Evolutionary conservation across 495 filamentous ascomycete species (phyloP).

Genomic region (Neurospora sp.): DNA sequence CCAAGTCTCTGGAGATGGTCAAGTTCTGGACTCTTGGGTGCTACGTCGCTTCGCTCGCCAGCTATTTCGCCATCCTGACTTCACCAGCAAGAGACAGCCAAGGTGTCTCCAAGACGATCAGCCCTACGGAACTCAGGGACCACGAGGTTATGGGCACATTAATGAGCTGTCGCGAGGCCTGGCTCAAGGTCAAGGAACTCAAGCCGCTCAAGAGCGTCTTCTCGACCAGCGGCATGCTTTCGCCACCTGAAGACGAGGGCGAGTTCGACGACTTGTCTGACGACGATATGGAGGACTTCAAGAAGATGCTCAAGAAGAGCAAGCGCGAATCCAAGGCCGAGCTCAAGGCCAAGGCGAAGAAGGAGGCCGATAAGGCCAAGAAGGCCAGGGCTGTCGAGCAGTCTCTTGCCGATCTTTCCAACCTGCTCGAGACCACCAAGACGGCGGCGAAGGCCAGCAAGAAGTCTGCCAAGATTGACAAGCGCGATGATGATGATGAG

Average conservation of each 20-base stretch:
- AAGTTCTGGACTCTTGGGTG: constrained; percentile 68
- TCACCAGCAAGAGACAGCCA: constrained; percentile 52
- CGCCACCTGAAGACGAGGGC: constrained; percentile 23
- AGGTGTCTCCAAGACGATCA: constrained; percentile 42
- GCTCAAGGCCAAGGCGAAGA: constrained; percentile 20
- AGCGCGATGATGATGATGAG: constrained; percentile 36
- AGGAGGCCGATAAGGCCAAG: constrained; percentile 24
- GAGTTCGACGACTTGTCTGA: constrained; percentile 1
- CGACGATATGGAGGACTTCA: constrained; percentile 16
- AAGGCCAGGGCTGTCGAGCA: constrained; percentile 36
- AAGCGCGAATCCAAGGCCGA: constrained; percentile 21
- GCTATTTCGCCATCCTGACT: constrained; percentile 88
- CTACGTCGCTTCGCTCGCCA: constrained; percentile 74
- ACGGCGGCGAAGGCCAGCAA: constrained; percentile 22
- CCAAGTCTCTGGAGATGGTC: constrained; percentile 47
- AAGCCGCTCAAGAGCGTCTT: constrained; percentile 17
- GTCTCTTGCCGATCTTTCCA: constrained; percentile 36
- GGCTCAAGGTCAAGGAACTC: constrained; percentile 62
- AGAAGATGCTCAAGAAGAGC: constrained; percentile 14
- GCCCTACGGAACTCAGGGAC: constrained; percentile 63
- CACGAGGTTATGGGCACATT: constrained; percentile 83
- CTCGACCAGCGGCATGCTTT: constrained; percentile 18
- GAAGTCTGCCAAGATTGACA: constrained; percentile 17
- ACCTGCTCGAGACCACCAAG: constrained; percentile 33
- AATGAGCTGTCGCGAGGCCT: constrained; percentile 67